Conservation (phyloP, 306 rosid genomes). For the Casuarina cunninghamiana region DNA sequence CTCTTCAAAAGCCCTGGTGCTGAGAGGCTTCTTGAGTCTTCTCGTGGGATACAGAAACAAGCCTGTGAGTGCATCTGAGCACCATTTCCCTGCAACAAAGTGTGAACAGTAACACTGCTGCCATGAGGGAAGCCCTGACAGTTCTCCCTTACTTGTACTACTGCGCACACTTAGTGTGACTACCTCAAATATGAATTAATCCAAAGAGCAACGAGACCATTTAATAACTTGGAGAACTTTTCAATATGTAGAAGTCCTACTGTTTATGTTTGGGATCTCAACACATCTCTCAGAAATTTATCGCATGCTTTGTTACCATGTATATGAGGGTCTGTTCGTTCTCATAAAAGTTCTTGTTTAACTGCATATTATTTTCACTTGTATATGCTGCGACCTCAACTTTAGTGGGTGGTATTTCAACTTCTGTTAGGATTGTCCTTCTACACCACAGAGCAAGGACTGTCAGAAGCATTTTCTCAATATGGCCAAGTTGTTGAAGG, state of each 20-base stretch:
- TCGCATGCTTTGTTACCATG: neutral
- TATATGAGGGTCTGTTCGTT: neutral
- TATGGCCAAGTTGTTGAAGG: conserved; percentile 91
- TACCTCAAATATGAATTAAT: too few relatives aligned
- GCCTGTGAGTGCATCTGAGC: neutral
- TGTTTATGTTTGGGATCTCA: neutral
- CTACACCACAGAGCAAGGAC: conserved; percentile 61
- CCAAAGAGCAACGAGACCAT: too few relatives aligned
- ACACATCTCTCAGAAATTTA: neutral
- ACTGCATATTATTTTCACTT: neutral
- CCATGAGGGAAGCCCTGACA: neutral
- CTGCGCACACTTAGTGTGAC: too few relatives aligned
- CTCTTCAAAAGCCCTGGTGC: neutral
- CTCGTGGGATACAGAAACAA: too few relatives aligned
- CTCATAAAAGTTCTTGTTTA: neutral
- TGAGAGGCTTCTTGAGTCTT: too few relatives aligned
- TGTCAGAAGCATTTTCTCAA: conserved; percentile 75
- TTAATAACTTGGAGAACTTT: too few relatives aligned
- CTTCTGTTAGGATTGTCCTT: conserved; percentile 64
- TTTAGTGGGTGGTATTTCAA: neutral
- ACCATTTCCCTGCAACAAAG: neutral
- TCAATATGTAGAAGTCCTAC: neutral
- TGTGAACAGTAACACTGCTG: neutral
- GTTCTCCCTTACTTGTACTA: too few relatives aligned
- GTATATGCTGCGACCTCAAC: neutral